A percentile compares a stretch with the other conserved stretches of the same genome.
Evolutionary conservation across 2,329 filamentous ascomycete genomes (phyloP).

Genomic region (Fusarium sp.): DNA sequence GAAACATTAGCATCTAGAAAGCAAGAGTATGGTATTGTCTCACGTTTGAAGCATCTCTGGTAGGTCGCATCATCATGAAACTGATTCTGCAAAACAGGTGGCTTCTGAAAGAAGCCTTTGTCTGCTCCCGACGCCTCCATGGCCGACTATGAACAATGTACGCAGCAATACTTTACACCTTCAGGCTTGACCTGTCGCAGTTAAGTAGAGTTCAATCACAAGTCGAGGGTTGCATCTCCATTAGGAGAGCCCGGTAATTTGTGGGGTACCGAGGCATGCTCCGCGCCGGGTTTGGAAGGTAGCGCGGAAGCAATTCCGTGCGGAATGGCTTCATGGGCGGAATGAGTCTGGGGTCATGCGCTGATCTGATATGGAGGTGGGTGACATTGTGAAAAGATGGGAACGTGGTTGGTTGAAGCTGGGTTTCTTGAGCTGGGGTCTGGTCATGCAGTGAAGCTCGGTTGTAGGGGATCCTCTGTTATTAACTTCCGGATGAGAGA

Average conservation of each 20-base stretch:
- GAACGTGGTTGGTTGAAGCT: background rate
- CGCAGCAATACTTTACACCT: constrained; percentile 5
- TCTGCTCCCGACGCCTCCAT: constrained; percentile 60
- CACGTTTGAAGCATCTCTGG: constrained; percentile 64
- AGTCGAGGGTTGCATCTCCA: constrained; percentile 22
- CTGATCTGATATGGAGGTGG: constrained; percentile 1
- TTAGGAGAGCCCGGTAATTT: constrained; percentile 4
- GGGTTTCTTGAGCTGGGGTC: background rate
- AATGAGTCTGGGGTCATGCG: background rate
- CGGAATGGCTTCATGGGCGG: constrained; percentile 1
- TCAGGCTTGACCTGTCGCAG: background rate
- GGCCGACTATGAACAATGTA: background rate
- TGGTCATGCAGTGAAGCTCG: background rate
- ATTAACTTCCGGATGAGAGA: background rate
- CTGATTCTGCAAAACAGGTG: constrained; percentile 65
- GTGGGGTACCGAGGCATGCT: constrained; percentile 38
- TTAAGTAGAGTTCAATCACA: constrained; percentile 32
- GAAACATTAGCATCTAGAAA: background rate
- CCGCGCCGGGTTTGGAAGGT: constrained; percentile 18
- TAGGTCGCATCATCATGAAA: constrained; percentile 66
- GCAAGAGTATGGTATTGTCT: constrained; percentile 14
- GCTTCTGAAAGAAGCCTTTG: constrained; percentile 67
- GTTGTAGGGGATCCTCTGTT: background rate
- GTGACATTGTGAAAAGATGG: background rate
- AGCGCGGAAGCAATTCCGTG: constrained; percentile 38